These are phyloP conservation scores for Sextonia rubra DNA, from an alignment of 164 flowering plant species.

Conservation along the genomic window DNA sequence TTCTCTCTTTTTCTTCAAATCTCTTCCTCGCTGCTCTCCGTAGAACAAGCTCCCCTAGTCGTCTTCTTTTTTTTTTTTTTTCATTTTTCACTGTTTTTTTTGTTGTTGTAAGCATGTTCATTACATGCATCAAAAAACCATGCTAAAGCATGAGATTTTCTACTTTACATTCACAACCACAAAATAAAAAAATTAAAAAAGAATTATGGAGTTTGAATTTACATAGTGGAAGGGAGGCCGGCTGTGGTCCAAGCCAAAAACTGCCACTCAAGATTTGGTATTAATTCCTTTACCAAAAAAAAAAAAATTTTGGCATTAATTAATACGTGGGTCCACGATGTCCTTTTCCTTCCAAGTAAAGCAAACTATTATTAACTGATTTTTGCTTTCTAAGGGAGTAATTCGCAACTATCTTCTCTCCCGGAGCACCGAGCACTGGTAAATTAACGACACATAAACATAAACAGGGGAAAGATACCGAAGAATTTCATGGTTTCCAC, in stretches of 20 bases:
- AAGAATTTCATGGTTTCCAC: too few relatives aligned
- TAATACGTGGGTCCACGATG: conserved; percentile 15
- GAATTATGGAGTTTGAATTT: conserved; percentile 13
- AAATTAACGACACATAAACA: background rate
- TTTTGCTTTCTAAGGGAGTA: conserved; percentile 15
- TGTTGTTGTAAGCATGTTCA: conserved; percentile 8
- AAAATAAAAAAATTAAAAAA: conserved; percentile 3
- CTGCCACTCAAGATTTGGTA: conserved; percentile 11
- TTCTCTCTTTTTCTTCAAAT: background rate
- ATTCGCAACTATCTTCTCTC: background rate
- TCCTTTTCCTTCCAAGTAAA: conserved; percentile 27
- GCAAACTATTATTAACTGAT: conserved; percentile 18
- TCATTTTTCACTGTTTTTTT: too few relatives aligned
- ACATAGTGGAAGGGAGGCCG: conserved; percentile 13
- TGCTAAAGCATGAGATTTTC: conserved; percentile 37
- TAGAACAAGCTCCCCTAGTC: conserved; percentile 27
- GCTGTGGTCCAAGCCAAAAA: conserved; percentile 28
- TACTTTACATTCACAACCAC: conserved; percentile 13
- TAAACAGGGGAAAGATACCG: too few relatives aligned
- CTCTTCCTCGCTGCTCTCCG: conserved; percentile 24
- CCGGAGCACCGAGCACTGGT: background rate
- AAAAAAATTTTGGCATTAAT: too few relatives aligned
- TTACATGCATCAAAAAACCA: conserved; percentile 45
- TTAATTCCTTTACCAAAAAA: too few relatives aligned
- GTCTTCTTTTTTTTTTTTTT: conserved; percentile 12